Evolutionary conservation across 805 yeast species (phyloP), one percentile per base, ranked within the genome.

Genomic region (Kluyveromyces siamensis): DNA sequence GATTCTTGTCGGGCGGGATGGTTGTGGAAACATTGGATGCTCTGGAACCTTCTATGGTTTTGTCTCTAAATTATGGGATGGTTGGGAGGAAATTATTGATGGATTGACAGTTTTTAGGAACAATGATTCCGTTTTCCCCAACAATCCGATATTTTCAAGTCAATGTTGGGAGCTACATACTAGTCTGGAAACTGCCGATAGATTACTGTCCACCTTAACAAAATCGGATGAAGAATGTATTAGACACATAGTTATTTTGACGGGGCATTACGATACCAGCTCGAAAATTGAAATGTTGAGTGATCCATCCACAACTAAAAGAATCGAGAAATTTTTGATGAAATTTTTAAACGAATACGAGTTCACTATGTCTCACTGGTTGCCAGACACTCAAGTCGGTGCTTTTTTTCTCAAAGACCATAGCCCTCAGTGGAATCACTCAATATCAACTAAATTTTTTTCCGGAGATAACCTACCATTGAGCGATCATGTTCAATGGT

Each of bases 11-110:
- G 82, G 83, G 1, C 63, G 71, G 44, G 71, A 75, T 56, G 74
- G 75, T 1, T 50, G 52, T 8, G 71, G 77, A 8, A 43, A 47
- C 10, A 41, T 50, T 14, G 66, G 70, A 8, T 59, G 63, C 25
- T 55, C 55, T 33, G 75, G 77, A 0, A 69, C 76, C 1, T 77
- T 71, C 52, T 62, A 74, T 40, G 82, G 82, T 2, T 71, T 75
- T 56, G 68, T 72, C 0, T 59, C 64, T 16, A 60, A 69, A 13
- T 53, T 54, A 4, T 78, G 81, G 81, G 61, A 66, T 11, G 79
- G 79, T 1, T 76, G 81, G 79, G 65, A 66, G 35, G 70, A 69
- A 4, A 55, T 76, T 19, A 55, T 75, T 21, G 60, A 64, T n/a
- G 71, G 66, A 9, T 49, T 76, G 8, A 55, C 63, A 37, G 65